A percentile compares a stretch with the other conserved stretches of the same genome.
These are phyloP conservation scores for Hirschfeldia incana DNA, from an alignment of 345 rosid species.

Conservation along the genomic window DNA sequence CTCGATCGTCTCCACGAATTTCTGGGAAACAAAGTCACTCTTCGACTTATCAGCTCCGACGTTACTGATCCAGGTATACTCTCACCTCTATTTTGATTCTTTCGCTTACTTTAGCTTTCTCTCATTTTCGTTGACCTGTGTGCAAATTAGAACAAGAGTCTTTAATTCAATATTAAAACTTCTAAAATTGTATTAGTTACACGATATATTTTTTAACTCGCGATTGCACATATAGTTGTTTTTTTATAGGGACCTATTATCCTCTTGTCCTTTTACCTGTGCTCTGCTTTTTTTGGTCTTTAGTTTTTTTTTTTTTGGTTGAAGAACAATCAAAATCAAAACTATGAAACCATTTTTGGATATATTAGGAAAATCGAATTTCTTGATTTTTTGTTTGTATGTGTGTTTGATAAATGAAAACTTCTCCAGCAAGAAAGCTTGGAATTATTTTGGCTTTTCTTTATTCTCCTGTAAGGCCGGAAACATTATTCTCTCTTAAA, in stretches of 20 bases:
- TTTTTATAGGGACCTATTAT: slow-evolving; percentile 10
- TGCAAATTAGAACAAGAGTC: neutral
- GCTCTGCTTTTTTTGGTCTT: neutral
- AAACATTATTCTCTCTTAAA: slow-evolving; percentile 13
- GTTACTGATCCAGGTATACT: slow-evolving; percentile 44
- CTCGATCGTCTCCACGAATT: slow-evolving; percentile 68
- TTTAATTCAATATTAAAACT: neutral
- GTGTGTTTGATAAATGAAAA: slow-evolving; percentile 5
- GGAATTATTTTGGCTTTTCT: slow-evolving; percentile 12
- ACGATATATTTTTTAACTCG: neutral
- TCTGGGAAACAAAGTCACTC: slow-evolving; percentile 57
- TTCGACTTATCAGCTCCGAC: slow-evolving; percentile 75
- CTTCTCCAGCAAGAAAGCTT: slow-evolving; percentile 33
- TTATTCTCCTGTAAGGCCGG: neutral
- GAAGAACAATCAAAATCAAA: neutral
- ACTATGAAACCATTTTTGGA: neutral
- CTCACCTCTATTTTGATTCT: neutral
- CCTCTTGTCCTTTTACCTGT: neutral
- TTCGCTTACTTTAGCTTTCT: neutral
- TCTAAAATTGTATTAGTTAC: neutral
- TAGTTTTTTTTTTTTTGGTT: neutral
- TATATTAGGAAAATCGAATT: neutral
- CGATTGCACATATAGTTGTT: slow-evolving; percentile 16
- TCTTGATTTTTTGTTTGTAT: neutral
- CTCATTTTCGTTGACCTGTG: neutral